Evolutionary conservation across 208 protist genomes (phyloP).

Genomic region (Plasmodiophora brassicae): DNA sequence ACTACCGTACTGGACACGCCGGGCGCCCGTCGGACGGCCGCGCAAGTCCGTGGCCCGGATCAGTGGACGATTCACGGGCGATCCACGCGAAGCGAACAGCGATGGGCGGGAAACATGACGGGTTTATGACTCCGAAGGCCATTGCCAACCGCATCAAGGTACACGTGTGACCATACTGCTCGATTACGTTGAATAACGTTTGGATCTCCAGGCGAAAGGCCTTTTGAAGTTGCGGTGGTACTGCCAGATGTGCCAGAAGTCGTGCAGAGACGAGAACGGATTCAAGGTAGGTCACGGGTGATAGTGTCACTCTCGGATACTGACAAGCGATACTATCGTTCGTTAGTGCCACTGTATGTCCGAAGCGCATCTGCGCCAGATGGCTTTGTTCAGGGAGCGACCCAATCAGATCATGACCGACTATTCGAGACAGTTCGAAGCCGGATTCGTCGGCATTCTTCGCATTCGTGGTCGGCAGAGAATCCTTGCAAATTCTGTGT

Average conservation of each 20-base stretch:
- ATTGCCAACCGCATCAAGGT: conserved; percentile 74
- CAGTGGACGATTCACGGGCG: neutral
- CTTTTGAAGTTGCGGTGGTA: conserved; percentile 79
- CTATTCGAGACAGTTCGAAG: conserved; percentile 71
- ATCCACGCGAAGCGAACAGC: neutral
- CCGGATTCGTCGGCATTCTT: conserved; percentile 61
- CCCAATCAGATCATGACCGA: conserved; percentile 59
- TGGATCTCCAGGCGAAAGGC: conserved; percentile 61
- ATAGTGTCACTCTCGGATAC: neutral
- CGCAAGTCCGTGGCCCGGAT: too few species aligned
- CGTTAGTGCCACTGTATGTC: conserved; percentile 70
- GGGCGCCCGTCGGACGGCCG: too few species aligned
- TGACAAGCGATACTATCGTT: neutral
- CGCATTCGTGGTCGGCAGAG: conserved; percentile 51
- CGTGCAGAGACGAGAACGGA: conserved; percentile 70
- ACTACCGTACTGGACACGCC: too few species aligned
- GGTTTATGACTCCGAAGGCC: conserved; percentile 64
- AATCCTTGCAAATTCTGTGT: conserved; percentile 68
- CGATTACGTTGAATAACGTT: neutral
- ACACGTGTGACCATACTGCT: neutral
- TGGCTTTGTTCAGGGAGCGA: conserved; percentile 66
- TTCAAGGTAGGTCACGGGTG: conserved; percentile 60
- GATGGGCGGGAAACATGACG: conserved; percentile 22
- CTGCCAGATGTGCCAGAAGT: conserved; percentile 81
- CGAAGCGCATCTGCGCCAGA: conserved; percentile 71